Conservation (phyloP, 768 basidiomycete genomes). For the Hypholoma sublateritium region DNA sequence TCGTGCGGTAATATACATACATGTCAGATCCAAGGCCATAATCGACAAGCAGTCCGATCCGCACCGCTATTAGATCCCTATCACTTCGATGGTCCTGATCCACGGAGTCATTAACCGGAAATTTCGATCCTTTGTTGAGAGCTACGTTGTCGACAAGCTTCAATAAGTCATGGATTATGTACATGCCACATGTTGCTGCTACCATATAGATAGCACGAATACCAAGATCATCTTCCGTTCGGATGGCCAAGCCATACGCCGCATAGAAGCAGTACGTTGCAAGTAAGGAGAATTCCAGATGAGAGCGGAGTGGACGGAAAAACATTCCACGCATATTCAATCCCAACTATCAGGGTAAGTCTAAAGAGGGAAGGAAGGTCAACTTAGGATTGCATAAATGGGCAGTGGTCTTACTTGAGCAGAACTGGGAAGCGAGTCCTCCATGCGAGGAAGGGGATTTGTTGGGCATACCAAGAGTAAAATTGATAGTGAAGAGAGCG, state of each 20-base stretch:
- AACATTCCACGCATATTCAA: slow-evolving; percentile 89
- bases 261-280: slow-evolving; percentile 46
- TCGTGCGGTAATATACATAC: too few relatives aligned
- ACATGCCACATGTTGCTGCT: too few relatives aligned
- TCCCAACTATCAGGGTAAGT: slow-evolving; percentile 51
- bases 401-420: slow-evolving; percentile 52
- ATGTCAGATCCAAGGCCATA: too few relatives aligned
- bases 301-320: slow-evolving; percentile 78
- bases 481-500: slow-evolving; percentile 98
- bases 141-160: too few relatives aligned
- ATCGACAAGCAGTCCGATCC: too few relatives aligned
- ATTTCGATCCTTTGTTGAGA: too few relatives aligned
- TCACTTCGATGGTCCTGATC: too few relatives aligned
- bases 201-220: not conserved
- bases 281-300: slow-evolving; percentile 52
- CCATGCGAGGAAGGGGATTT: slow-evolving; percentile 82
- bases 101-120: too few relatives aligned
- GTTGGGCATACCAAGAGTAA: slow-evolving; percentile 95
- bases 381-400: not conserved
- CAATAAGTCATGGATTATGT: too few relatives aligned
- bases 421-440: slow-evolving; percentile 63
- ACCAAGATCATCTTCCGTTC: slow-evolving; percentile 8
- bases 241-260: slow-evolving; percentile 34
- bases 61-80: too few relatives aligned
- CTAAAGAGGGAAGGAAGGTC: slow-evolving; percentile 44